Base-by-base conservation (phyloP, 495 filamentous ascomycete genomes). In the Lineolata rhizophorae region DNA sequence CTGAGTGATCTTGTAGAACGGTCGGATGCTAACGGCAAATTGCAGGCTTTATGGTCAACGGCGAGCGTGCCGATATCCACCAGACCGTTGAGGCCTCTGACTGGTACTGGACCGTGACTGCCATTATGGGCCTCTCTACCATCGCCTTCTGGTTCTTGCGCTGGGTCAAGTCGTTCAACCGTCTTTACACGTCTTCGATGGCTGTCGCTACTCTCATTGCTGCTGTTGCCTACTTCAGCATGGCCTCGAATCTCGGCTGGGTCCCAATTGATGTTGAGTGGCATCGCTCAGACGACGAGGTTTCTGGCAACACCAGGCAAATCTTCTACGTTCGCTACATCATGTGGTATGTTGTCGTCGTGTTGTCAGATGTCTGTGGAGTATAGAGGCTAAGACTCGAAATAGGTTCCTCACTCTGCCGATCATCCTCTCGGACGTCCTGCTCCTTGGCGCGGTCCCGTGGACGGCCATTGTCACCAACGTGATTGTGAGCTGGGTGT, bases 321-420 rank as follows among this genome's bases (percentile, higher is more conserved):
- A 65, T 81, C 43, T 80, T 77, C 49, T 81, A 72, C 36, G 71
- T 66, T 20, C 57, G 72, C 18, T 80, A 77, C 48, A 64, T 79
- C 37, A 64, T 75, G 45, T 74, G 70, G 69, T n/a, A n/a, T n/a
- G n/a, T n/a, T n/a, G n/a, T n/a, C n/a, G n/a, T n/a, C n/a, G n/a
- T n/a, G n/a, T n/a, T n/a, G n/a, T n/a, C n/a, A n/a, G n/a, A n/a
- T n/a, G n/a, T n/a, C n/a, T n/a, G n/a, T n/a, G n/a, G n/a, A n/a
- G n/a, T n/a, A n/a, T n/a, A n/a, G n/a, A n/a, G n/a, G n/a, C n/a
- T n/a, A n/a, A n/a, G n/a, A n/a, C n/a, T n/a, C n/a, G n/a, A n/a
- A n/a, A n/a, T n/a, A n/a, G n/a, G n/a, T 46, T 56, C 24, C 56
- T 66, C 38, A 57, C 54, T 19, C 51, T 58, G 32, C 51, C 66